Base-by-base conservation (phyloP, 2,329 filamentous ascomycete species). In the Aspergillus sp. region DNA sequence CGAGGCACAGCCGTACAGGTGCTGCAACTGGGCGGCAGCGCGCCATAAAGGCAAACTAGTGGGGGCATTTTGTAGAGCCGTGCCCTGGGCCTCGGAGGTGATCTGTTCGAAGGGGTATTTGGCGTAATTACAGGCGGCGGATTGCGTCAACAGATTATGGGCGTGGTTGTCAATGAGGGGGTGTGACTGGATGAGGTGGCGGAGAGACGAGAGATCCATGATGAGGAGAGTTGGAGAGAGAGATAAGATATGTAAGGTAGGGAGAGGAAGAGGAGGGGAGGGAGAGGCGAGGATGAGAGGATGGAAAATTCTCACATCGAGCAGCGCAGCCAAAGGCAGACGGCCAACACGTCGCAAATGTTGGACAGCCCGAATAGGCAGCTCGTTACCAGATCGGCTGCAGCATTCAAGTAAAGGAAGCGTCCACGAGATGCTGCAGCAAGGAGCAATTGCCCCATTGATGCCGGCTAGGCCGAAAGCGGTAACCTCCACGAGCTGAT, bases 51-150 rank as follows among this genome's bases (percentile, higher is more conserved):
- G 81, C 9, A 96, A 79, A 3, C 87, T 85, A 14, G 83, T 85
- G 50, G 76, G 78, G 0, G 85, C 84, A 58, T 88, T 84, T 47
- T 84, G 73, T 29, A 94, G 78, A 12, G 90, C 90, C 58, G 85
- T 79, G 7, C 88, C 90, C 58, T 85, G 79, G 1, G 91, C 91
- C 77, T 95, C 91, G 6, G 88, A 89, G 1, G 87, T 86, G 63
- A 92, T 87, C 49, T 86, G 83, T 52, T 87, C 81, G 20, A 87
- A 80, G 7, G 84, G 80, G 58, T 79, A 77, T 53, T 61, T 67
- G 32, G 64, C 61, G 59, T 75, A 72, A 59, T 77, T 63, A 39
- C 59, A 60, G 26, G 73, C 77, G 6, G 68, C 65, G 14, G 74
- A 65, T 22, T 66, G 63, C 5, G 65, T 69, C 29, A 81, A 67